phyloP scores from a whole-genome alignment of 257 asterid species.

The Ajuga chamaepitys region DNA sequence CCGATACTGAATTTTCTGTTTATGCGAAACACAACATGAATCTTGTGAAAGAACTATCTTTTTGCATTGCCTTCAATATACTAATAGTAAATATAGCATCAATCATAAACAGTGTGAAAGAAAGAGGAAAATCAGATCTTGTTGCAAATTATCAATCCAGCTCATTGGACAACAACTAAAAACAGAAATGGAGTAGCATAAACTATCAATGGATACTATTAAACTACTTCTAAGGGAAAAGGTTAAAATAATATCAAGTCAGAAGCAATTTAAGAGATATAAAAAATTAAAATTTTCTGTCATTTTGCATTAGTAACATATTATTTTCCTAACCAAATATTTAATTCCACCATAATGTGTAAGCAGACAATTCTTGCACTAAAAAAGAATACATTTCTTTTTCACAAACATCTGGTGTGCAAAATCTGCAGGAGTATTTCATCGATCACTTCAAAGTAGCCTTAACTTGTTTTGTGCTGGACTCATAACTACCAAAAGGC shows the following conservation, averaged over 20 bases:
- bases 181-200: too few relatives aligned
- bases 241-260: too few relatives aligned
- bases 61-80: not conserved
- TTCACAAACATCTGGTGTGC: not conserved
- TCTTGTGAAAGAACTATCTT: not conserved
- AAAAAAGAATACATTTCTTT: not conserved
- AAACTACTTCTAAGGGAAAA: too few relatives aligned
- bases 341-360: too few relatives aligned
- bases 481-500: slow-evolving; percentile 86
- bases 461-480: slow-evolving; percentile 67
- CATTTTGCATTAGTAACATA: too few relatives aligned
- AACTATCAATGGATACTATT: too few relatives aligned
- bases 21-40: not conserved
- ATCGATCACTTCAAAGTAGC: not conserved
- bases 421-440: not conserved
- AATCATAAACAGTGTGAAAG: not conserved
- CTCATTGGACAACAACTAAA: not conserved
- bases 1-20: not conserved
- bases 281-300: too few relatives aligned
- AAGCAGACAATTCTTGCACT: not conserved
- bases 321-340: too few relatives aligned
- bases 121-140: not conserved
- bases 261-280: too few relatives aligned
- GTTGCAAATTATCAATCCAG: not conserved
- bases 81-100: not conserved